phyloP scores from a whole-genome alignment of 306 rosid genomes.

The Sesbania bispinosa region DNA sequence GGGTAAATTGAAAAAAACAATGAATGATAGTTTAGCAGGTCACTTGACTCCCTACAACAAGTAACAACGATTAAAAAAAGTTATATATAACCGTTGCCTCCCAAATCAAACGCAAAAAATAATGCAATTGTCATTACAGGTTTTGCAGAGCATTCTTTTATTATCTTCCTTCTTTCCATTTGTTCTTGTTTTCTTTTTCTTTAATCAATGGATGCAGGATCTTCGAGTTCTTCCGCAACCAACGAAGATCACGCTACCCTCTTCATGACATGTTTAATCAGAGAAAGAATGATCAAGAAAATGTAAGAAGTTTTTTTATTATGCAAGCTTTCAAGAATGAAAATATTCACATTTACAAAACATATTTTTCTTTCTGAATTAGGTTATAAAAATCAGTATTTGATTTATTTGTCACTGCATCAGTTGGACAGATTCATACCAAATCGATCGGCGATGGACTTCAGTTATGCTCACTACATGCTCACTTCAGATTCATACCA shows the following conservation, averaged over 20 bases:
- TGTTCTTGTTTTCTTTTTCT: not conserved
- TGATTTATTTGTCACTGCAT: not conserved
- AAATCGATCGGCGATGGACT: conserved; percentile 55
- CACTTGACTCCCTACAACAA: no score
- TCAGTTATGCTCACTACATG: conserved; percentile 50
- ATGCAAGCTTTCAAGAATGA: not conserved
- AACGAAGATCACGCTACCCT: no score
- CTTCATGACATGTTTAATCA: conserved; percentile 28
- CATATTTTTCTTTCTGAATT: not conserved
- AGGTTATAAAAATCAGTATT: not conserved
- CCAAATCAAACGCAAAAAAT: no score
- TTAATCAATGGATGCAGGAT: conserved; percentile 42
- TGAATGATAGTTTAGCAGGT: no score
- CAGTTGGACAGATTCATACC: no score
- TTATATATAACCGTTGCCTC: no score
- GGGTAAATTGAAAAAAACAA: no score
- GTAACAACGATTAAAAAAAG: no score
- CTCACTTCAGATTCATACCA: no score
- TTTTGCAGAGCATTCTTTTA: not conserved
- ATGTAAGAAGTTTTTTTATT: conserved; percentile 17
- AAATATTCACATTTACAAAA: no score
- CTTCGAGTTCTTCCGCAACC: conserved; percentile 24
- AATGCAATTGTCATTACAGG: no score
- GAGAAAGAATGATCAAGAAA: conserved; percentile 36
- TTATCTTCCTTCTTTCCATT: no score